Evolutionary conservation across 768 basidiomycete species (phyloP).

Genomic region (Termitomyces sp.): DNA sequence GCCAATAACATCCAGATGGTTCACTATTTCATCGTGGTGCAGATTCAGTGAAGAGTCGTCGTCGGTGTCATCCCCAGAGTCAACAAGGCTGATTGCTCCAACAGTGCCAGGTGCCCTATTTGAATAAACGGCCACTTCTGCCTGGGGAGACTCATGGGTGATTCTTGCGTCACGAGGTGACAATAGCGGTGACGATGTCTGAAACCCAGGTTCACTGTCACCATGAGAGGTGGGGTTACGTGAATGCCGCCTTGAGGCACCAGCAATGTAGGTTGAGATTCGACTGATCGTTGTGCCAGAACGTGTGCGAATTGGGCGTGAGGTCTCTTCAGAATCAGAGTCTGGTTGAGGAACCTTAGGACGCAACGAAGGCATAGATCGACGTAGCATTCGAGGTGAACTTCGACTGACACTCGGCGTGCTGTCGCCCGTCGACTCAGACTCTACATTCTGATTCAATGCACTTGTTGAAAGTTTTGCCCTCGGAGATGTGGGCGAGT

Average conservation of each 20-base stretch:
- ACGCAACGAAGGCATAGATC: constrained; percentile 17
- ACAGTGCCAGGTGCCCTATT: constrained; percentile 35
- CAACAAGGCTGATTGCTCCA: constrained; percentile 33
- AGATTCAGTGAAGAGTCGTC: constrained; percentile 25
- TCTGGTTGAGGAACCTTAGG: not conserved
- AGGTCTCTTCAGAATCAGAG: not conserved
- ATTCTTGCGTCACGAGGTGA: constrained; percentile 20
- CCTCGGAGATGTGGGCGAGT: constrained; percentile 6
- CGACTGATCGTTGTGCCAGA: constrained; percentile 29
- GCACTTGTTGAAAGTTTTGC: constrained; percentile 9
- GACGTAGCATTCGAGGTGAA: constrained; percentile 12
- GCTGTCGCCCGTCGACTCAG: not conserved
- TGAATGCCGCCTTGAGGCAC: constrained; percentile 11
- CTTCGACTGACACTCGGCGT: not conserved
- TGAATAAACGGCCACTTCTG: constrained; percentile 34
- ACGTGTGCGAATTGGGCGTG: constrained; percentile 20
- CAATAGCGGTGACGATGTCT: constrained; percentile 10
- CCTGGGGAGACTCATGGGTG: constrained; percentile 36
- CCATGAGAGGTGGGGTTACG: not conserved
- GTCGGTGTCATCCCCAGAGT: constrained; percentile 3
- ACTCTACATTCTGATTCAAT: constrained; percentile 13
- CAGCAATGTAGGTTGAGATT: constrained; percentile 30
- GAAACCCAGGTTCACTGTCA: constrained; percentile 6
- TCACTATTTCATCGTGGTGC: constrained; percentile 79
- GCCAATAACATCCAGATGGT: constrained; percentile 82